Evolutionary conservation across 1,284 basidiomycete genomes (phyloP).

Genomic region (Trichosporon faecale): DNA sequence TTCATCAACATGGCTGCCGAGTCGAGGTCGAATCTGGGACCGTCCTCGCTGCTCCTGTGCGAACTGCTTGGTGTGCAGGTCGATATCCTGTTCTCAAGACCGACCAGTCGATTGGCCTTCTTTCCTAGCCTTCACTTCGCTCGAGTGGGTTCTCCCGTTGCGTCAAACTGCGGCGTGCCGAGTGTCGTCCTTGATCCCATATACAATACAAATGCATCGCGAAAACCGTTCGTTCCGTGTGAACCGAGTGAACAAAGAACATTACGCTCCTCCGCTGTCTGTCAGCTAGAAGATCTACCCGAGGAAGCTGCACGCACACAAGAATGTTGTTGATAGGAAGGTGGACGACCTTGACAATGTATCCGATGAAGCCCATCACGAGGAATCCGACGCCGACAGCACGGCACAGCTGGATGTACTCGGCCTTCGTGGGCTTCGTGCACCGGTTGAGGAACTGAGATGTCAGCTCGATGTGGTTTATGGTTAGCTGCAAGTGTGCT

Average conservation of each 20-base stretch:
- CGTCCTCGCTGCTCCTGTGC: no score
- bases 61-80: not conserved
- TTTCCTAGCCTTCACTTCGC: not conserved
- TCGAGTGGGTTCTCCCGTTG: not conserved
- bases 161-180: not conserved
- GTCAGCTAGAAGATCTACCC: not conserved
- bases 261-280: conserved; percentile 25
- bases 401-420: conserved; percentile 86
- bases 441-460: conserved; percentile 88
- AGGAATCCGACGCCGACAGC: conserved; percentile 92
- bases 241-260: not conserved
- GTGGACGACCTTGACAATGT: conserved; percentile 88
- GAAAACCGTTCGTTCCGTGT: conserved; percentile 4
- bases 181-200: not conserved
- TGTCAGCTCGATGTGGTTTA: conserved; percentile 18
- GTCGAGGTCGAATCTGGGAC: no score
- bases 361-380: conserved; percentile 95
- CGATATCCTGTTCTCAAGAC: not conserved
- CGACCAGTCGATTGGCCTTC: not conserved
- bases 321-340: conserved; percentile 96
- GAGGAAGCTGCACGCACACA: conserved; percentile 64
- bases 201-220: conserved; percentile 26
- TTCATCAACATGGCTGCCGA: no score
- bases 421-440: conserved; percentile 94
- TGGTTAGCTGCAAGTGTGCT: not conserved